Evolutionary conservation across 2,329 filamentous ascomycete species (phyloP), one percentile per base, ranked within the genome.

Genomic region (Trichophyton simii): DNA sequence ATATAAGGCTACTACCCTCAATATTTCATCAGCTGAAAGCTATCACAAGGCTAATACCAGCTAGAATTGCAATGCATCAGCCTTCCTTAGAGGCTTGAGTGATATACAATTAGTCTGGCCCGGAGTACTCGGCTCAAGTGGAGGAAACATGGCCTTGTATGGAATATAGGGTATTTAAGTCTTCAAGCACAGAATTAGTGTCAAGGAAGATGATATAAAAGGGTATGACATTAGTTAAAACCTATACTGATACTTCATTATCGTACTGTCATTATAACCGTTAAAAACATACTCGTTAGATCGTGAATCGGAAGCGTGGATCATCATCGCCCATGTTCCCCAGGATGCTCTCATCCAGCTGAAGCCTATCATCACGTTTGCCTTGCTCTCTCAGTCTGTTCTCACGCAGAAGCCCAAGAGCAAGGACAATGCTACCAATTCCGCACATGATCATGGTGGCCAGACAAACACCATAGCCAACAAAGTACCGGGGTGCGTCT

Each of bases 251-350:
- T 57, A 25, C 20, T 31, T 25, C 20, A 25, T 31, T 54, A 18
- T n/a, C 5, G 8, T 50, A 9, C 34, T 31, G n/a, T 25, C 25
- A 31, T 31, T 13, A 31, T 13, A 11, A n/a, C 11, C 15, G 34
- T 22, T 41, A 22, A 58, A 44, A 2, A 6, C 8, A 18, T 60
- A 20, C 28, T 60, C 34, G 52, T 44, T 42, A 72, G 58, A 72
- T 67, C 44, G 64, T 70, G 61, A 72, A 73, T 18, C 70, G 67
- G 63, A 72, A 73, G 18, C 67, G 63, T 13, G 71, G 73, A 62
- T 72, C 64, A 46, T 70, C 65, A 63, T 74, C 72, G 3, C 72
- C 72, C 59, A 74, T 63, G 60, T 73, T 71, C 20, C 65, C 64
- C 38, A 70, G 61, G 54, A 70, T 67, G 11, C 64, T 61, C n/a